A percentile compares a stretch with the other conserved stretches of the same genome.
phyloP scores from a whole-genome alignment of 225 moss, liverwort and hornwort species.

The Sphagnum contortum region DNA sequence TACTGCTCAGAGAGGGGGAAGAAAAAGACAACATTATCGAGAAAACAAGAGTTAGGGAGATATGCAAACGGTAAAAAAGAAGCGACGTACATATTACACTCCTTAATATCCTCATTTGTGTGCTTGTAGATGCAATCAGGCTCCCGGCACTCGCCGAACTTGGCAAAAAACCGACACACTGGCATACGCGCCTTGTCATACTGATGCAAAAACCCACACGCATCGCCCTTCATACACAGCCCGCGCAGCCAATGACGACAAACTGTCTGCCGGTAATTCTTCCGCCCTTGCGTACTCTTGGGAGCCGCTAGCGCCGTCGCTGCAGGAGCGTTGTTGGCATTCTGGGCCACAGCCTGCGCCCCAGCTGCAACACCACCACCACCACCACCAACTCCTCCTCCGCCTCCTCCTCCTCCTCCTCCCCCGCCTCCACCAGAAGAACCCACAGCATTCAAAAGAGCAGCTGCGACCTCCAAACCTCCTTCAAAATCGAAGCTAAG shows the following conservation, averaged over 20 bases:
- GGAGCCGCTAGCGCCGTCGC: constrained; percentile 30
- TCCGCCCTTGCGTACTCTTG: constrained; percentile 68
- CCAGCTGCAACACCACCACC: constrained; percentile 5
- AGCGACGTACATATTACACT: constrained; percentile 87
- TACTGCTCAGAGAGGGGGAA: background rate
- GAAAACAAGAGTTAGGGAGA: background rate
- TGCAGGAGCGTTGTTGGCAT: constrained; percentile 29
- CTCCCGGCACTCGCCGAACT: constrained; percentile 99
- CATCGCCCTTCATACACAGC: constrained; percentile 98
- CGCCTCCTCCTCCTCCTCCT: too few species aligned
- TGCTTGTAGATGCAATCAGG: constrained; percentile 99
- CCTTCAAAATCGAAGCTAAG: constrained; percentile 97
- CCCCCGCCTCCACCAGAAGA: too few species aligned
- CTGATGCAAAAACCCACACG: constrained; percentile 97
- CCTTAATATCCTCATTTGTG: constrained; percentile 99
- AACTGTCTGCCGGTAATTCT: constrained; percentile 97
- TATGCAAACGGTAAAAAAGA: background rate
- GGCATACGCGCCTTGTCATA: constrained; percentile 99
- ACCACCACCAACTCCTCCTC: constrained; percentile 2
- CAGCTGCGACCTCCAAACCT: constrained; percentile 64
- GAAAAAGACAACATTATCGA: background rate
- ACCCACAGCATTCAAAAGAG: constrained; percentile 20
- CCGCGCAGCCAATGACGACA: constrained; percentile 98
- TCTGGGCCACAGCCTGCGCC: constrained; percentile 22
- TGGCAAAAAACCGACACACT: constrained; percentile 99